Evolutionary conservation across 192 early-diverging fungal species (phyloP).

Genomic region (Phycomyces blakesleeanus): DNA sequence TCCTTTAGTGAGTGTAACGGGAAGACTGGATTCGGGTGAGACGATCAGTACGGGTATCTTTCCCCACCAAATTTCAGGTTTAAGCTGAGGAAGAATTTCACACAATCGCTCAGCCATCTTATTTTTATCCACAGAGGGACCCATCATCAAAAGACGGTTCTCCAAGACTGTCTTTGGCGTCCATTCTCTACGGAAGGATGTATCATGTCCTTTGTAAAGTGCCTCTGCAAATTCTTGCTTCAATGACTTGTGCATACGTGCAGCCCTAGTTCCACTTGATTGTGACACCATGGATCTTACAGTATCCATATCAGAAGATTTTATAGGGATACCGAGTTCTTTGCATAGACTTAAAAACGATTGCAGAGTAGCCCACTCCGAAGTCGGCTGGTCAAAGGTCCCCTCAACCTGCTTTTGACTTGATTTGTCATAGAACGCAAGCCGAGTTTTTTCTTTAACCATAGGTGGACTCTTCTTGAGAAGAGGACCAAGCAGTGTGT

Average conservation of each 20-base stretch:
- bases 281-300: slow-evolving; percentile 6
- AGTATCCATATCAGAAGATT: slow-evolving; percentile 7
- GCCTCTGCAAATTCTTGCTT: slow-evolving; percentile 22
- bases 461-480: neutral
- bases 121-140: slow-evolving; percentile 13
- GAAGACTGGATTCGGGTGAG: neutral
- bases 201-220: slow-evolving; percentile 9
- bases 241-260: neutral
- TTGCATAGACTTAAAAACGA: slow-evolving; percentile 21
- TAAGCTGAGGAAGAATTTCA: slow-evolving; percentile 14
- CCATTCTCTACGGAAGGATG: neutral
- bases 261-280: neutral
- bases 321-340: slow-evolving; percentile 8
- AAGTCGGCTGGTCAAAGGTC: neutral
- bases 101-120: slow-evolving; percentile 1
- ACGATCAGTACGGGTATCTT: slow-evolving; percentile 23
- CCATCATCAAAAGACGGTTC: slow-evolving; percentile 14
- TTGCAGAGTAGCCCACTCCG: slow-evolving; percentile 16
- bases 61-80: slow-evolving; percentile 24
- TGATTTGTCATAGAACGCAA: slow-evolving; percentile 4
- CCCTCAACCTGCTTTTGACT: neutral
- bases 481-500: slow-evolving; percentile 9
- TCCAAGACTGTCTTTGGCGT: slow-evolving; percentile 7
- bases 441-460: neutral
- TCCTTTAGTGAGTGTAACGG: neutral